Evolutionary conservation across 352 stramenopile species (phyloP), one percentile per base, ranked within the genome.

Genomic region (Pythium aquatile): DNA sequence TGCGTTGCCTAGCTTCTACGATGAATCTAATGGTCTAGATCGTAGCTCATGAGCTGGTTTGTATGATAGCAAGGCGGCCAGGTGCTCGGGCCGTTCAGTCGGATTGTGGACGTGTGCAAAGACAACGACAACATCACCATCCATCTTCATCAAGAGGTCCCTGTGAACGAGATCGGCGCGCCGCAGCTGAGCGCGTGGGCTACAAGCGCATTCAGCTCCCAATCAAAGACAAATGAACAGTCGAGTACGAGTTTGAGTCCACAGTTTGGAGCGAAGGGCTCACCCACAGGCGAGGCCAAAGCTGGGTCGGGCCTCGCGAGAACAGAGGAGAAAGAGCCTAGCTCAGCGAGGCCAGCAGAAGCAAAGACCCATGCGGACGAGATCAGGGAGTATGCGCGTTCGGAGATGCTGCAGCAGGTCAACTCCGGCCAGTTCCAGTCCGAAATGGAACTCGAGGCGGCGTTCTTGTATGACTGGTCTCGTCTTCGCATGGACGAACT

Each of bases 401-500:
- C 76, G 29, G 83, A 93, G 67, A 70, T 88, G 74, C 61, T 88
- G 51, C 81, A 88, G 57, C 82, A 94, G 63, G 79, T 91, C 16
- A 88, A 85, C 26, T 91, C 83, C 29, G 81, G 82, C 0, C 82
- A 90, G 49, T 91, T 93, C 59, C 79, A 89, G 66, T 90, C 83
- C 9, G 80, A 93, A 40, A 81, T 90, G 70, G 85, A 93, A 55
- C 55, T 91, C 30, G 85, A 93, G 57, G 84, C 83, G 30, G 85
- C 84, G 24, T 94, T 94, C 61, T 66, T 91, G 40, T 91, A 90
- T 66, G 85, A 94, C 61, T 89, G 83, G 83, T 70, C 77, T 28
- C 76, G 75, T 29, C 61, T 92, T 8, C 69, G 64, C 20, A 58
- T 78, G 8, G 83, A 93, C 33, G 83, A 90, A 5, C 61, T 92